Base-by-base conservation (phyloP, 495 filamentous ascomycete species). In the Massariosphaeria phaeospora region DNA sequence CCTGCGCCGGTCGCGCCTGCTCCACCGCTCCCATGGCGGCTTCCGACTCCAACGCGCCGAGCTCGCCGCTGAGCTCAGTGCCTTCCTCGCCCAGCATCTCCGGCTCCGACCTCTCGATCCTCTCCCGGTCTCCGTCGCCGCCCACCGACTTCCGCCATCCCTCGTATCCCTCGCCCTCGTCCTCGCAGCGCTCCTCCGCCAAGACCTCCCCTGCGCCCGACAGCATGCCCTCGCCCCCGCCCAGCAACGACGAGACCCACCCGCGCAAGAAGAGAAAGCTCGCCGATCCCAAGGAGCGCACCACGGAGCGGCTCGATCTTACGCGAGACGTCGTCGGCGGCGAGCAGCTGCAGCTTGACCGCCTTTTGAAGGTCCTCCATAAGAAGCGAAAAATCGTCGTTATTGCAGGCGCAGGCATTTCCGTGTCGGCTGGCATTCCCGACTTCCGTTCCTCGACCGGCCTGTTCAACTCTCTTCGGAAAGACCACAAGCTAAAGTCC, bases 381-480 rank as follows among this genome's bases (percentile, higher is more conserved):
- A 86, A 86, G 66, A 93, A 89, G 71, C 84, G 85, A 69, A 96
- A 95, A 72, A 95, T 98, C 62, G 88, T 98, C 17, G 89, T 96
- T 35, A 88, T 98, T 69, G 91, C 91, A 26, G 93, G 93, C 43
- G 93, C 93, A 27, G 93, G 93, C 45, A 97, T 98, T 55, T 97
- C 93, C 30, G 91, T 94, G 12, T 88, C 90, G 39, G 94, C 93
- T 58, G 93, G 93, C 48, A 93, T 98, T 62, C 94, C 94, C 68
- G 93, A 98, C 67, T 98, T 98, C 66, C 89, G 93, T 57, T 97
- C 93, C 3, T 81, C 84, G 0, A 84, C 79, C 54, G 93, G 93
- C 20, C 79, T 98, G 1, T 98, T 98, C 71, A 83, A 81, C 44
- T 85, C 83, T 13, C 74, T 95, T 27, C 83, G 85, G 21, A 84